Base-by-base conservation (phyloP, 1,284 basidiomycete genomes). In the Kalmanozyma brasiliensis region DNA sequence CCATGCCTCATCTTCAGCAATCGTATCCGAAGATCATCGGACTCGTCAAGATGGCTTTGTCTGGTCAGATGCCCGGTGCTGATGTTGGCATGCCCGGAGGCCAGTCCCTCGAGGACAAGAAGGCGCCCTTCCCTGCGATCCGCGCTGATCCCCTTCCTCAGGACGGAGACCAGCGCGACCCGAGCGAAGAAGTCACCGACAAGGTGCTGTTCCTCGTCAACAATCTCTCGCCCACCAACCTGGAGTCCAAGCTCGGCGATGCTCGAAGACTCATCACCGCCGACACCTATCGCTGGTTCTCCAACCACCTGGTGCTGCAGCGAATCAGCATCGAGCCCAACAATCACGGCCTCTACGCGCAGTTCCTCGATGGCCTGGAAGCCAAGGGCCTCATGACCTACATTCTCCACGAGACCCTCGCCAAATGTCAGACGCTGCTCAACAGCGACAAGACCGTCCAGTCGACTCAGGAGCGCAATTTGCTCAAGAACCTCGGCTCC, bases 151-250 rank as follows among this genome's bases (percentile, higher is more conserved):
- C 59, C n/a, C 47, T 83, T 45, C 89, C 29, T 86, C 53, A 62
- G 30, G 67, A 65, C 17, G 46, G 42, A 17, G 69, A 70, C 11
- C 77, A 77, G 60, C 51, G 49, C 46, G 84, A 86, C 49, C 96
- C 95, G 3, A 88, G 90, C 17, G 93, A 97, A 81, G 91, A 92
- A 69, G 84, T 91, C 20, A 92, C 93, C 20, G 96, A 99, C 86
- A 90, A 90, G 77, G 93, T 99, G 72, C 86, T 98, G 45, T 99
- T 99, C 86, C 93, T 97, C 76, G 89, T 99, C 84, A 99, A 98
- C 85, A 98, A 99, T 77, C 87, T 99, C 49, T 93, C 95, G 1
- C 91, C 93, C 4, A 92, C 86, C 83, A 98, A 98, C 82, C 93
- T 97, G 71, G 93, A 94, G 36, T 80, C 86, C 29, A 94, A 34